These are phyloP conservation scores for Gnaphalium uliginosum DNA, from an alignment of 129 eudicot genomes.

Conservation along the genomic window DNA sequence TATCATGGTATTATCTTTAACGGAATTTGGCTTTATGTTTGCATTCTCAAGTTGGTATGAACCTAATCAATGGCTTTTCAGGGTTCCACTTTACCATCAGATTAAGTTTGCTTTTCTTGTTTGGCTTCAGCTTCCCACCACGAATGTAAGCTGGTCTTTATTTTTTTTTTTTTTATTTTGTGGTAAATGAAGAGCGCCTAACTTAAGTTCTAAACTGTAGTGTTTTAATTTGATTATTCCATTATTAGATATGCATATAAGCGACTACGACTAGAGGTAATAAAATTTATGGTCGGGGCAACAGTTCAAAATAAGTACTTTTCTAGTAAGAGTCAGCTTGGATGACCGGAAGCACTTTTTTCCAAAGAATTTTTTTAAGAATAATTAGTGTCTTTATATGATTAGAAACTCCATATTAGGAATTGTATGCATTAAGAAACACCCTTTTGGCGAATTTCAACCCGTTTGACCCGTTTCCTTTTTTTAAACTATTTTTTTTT, in stretches of 20 bases:
- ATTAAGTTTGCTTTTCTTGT: slow-evolving; percentile 92
- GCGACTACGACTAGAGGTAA: background rate
- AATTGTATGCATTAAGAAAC: background rate
- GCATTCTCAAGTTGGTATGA: background rate
- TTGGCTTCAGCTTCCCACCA: slow-evolving; percentile 91
- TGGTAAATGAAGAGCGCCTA: background rate
- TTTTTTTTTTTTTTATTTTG: no score
- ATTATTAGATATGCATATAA: background rate
- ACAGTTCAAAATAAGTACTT: background rate
- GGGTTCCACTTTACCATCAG: slow-evolving; percentile 89
- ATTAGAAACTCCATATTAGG: background rate
- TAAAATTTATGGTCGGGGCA: background rate
- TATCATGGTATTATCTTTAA: slow-evolving; percentile 59
- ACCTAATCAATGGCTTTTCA: slow-evolving; percentile 32
- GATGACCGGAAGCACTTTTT: background rate
- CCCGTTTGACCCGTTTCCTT: background rate
- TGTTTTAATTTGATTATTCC: no score
- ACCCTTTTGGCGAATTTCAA: background rate
- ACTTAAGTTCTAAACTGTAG: background rate
- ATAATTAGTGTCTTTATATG: background rate
- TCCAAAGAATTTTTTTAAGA: background rate
- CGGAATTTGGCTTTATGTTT: slow-evolving; percentile 14
- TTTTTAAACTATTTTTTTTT: no score
- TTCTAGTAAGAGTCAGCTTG: background rate
- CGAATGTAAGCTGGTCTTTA: slow-evolving; percentile 50